phyloP scores from a whole-genome alignment of 192 early-diverging fungal species.

The Thoreauomyces humboldtii region DNA sequence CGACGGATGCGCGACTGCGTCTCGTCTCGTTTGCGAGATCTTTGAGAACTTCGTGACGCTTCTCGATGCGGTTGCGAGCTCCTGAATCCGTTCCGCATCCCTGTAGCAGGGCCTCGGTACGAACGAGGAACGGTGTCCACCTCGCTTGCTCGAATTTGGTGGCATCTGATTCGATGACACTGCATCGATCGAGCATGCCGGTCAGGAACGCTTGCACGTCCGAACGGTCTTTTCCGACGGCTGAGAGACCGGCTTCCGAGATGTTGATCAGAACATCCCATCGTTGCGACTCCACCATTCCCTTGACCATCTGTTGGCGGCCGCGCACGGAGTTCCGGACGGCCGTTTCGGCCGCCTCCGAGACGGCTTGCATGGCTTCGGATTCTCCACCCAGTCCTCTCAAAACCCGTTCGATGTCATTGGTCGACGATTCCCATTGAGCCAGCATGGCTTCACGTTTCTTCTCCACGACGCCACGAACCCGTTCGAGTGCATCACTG shows the following conservation, averaged over 20 bases:
- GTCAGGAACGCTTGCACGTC: constrained; percentile 1
- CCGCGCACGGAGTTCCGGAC: not conserved
- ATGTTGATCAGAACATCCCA: not conserved
- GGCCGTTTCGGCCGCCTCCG: not conserved
- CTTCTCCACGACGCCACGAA: not conserved
- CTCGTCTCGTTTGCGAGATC: not conserved
- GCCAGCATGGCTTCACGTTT: not conserved
- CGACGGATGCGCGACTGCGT: not conserved
- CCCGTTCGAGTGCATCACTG: not conserved
- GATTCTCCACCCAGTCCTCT: not conserved
- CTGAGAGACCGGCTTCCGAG: not conserved
- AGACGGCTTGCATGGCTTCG: not conserved
- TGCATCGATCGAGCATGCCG: not conserved
- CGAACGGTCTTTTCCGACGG: not conserved
- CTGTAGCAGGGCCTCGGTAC: constrained; percentile 8
- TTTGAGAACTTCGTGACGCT: not conserved
- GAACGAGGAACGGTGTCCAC: constrained; percentile 14
- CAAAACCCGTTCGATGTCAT: not conserved
- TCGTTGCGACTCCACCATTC: not conserved
- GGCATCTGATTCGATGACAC: not conserved
- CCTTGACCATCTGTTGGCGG: not conserved
- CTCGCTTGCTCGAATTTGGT: not conserved
- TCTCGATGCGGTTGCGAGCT: not conserved
- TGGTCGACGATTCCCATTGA: constrained; percentile 6
- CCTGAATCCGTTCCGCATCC: not conserved